Conservation (phyloP, 1,284 basidiomycete species). For the Vanrija sp. region DNA sequence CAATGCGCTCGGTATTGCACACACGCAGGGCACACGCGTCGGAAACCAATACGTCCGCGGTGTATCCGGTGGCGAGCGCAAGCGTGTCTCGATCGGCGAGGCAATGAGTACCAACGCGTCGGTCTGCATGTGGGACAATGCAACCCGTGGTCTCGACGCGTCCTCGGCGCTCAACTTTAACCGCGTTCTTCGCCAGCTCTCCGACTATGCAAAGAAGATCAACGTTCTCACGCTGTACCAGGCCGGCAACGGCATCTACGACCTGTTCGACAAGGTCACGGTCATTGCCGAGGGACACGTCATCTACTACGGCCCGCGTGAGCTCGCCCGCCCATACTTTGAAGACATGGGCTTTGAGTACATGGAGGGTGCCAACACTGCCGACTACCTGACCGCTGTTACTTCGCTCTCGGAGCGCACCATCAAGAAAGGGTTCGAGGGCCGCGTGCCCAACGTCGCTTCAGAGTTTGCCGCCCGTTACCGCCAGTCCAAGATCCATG, state of each 20-base stretch:
- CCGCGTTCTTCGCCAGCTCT: slow-evolving; percentile 2
- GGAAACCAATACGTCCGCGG: slow-evolving; percentile 22
- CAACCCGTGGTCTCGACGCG: slow-evolving; percentile 76
- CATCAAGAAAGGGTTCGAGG: slow-evolving; percentile 52
- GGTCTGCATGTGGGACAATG: slow-evolving; percentile 47
- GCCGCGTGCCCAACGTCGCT: slow-evolving; percentile 57
- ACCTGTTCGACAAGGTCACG: slow-evolving; percentile 55
- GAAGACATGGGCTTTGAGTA: slow-evolving; percentile 67
- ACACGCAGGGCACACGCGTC: slow-evolving; percentile 53
- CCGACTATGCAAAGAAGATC: slow-evolving; percentile 2
- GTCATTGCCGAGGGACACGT: slow-evolving; percentile 74
- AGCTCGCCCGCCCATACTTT: slow-evolving; percentile 71
- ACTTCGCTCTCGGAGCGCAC: slow-evolving; percentile 60
- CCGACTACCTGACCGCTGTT: slow-evolving; percentile 59
- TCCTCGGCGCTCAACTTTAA: slow-evolving; percentile 60
- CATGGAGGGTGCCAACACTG: slow-evolving; percentile 41
- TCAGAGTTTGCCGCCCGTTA: slow-evolving; percentile 54
- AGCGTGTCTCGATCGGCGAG: slow-evolving; percentile 11
- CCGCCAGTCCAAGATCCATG: slow-evolving; percentile 23
- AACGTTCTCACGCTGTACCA: slow-evolving; percentile 15
- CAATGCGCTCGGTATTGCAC: slow-evolving; percentile 69
- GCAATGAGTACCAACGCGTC: slow-evolving; percentile 3
- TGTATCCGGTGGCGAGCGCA: slow-evolving; percentile 16
- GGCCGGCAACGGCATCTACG: slow-evolving; percentile 51
- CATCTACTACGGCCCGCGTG: slow-evolving; percentile 71